Base-by-base conservation (phyloP, 805 yeast species). In the Metschnikowia koreensis region DNA sequence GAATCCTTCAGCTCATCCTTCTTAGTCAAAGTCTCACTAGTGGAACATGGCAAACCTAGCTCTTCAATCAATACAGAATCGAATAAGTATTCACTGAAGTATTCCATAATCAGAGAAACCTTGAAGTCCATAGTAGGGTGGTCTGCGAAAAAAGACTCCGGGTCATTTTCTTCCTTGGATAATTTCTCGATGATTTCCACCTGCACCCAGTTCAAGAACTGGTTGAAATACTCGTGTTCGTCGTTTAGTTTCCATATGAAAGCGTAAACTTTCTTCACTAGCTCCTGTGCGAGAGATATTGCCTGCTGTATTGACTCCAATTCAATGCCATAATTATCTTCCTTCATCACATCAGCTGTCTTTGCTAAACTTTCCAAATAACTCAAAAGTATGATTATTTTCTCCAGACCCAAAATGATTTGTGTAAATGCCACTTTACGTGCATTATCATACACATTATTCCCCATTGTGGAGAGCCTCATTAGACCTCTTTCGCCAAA, bases 401-500 rank as follows among this genome's bases (percentile, higher is more conserved):
- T 76, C 53, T 87, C 90, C 26, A 79, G 62, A 0, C 83, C 74
- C 3, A 86, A 82, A 7, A 84, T 70, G 17, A 84, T 52, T 38
- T 78, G 76, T 40, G 80, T 71, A 50, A 80, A 78, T 1, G 81
- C 56, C 0, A 71, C 64, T 50, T 81, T 77, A 48, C 83, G 67
- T 0, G 79, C 66, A 42, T 69, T 68, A 41, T 83, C 86, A 60
- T 79, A 84, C 12, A 78, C 70, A 1, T 73, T 65, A 36, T 73
- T 75, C 0, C 87, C 85, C 15, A 76, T 47, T 47, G 74, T 76
- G 2, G 69, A 67, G 80, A 89, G 80, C 56, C 81, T 73, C 54
- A 79, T 81, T 16, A 81, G 63, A 29, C 88, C 88, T 54, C 87
- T 70, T 54, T 85, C 90, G 0, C 89, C 91, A 34, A 87, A 69